Percentiles rank a stretch among this genome's conserved stretches.
phyloP scores from a whole-genome alignment of 2,329 filamentous ascomycete genomes.

The Cylindrodendrum hubeiense region DNA sequence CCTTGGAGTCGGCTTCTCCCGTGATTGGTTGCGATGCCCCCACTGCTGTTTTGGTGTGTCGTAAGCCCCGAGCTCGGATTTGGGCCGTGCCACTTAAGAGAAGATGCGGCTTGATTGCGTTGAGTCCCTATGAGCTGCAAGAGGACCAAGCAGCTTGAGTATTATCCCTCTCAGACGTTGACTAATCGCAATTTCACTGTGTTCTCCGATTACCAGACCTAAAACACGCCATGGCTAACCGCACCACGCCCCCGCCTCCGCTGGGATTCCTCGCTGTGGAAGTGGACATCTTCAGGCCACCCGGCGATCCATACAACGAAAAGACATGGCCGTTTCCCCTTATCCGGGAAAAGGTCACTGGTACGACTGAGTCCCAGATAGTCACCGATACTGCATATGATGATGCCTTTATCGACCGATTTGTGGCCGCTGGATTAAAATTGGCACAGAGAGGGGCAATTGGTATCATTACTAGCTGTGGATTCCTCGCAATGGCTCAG shows the following conservation, averaged over 20 bases:
- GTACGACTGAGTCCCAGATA: constrained; percentile 45
- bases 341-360: constrained; percentile 48
- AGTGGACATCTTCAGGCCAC: constrained; percentile 48
- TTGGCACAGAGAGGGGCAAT: constrained; percentile 50
- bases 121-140: neutral
- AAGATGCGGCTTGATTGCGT: neutral
- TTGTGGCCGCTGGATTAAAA: constrained; percentile 49
- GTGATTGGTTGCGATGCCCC: constrained; percentile 22
- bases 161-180: neutral
- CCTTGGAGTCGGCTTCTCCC: constrained; percentile 24
- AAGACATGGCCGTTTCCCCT: constrained; percentile 53
- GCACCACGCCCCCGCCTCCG: constrained; percentile 33
- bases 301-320: constrained; percentile 52
- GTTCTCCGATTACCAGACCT: neutral
- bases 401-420: constrained; percentile 49
- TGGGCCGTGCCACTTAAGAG: neutral
- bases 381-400: constrained; percentile 48
- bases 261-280: constrained; percentile 53
- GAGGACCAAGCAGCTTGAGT: neutral
- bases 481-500: constrained; percentile 54
- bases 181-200: neutral
- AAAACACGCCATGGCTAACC: constrained; percentile 3
- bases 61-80: neutral
- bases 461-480: constrained; percentile 55
- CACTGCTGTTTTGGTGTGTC: neutral